Evolutionary conservation across 345 rosid species (phyloP), one percentile per base, ranked within the genome.

Genomic region (Bruguiera gymnorhiza): DNA sequence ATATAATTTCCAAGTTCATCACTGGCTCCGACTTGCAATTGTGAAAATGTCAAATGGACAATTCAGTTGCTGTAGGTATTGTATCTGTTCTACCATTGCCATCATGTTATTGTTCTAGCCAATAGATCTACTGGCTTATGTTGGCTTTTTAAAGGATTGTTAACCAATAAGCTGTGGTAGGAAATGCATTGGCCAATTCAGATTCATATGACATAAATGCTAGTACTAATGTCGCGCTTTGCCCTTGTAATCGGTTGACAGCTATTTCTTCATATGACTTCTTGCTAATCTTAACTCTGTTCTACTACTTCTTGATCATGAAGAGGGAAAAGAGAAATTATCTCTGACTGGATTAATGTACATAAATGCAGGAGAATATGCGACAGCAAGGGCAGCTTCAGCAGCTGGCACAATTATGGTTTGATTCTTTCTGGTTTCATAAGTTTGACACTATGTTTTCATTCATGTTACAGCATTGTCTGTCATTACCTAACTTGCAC

Each of bases 401-500:
- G 90, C 88, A 62, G 92, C 96, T 36, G 85, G 85, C 75, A 95
- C 99, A 43, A 90, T 92, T 51, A 89, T 95, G 99, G 99, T 94
- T 69, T 65, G 76, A 27, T 72, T 78, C 80, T 60, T 77, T 68
- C 50, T 2, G 13, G 29, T 52, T 32, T 30, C 24, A 36, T 60
- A 10, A 59, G 57, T n/a, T 6, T 31, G 6, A 56, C 34, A 18
- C 36, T 27, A 5, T 58, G 43, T 29, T 4, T 30, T 62, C 8
- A 31, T 6, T 7, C 29, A 15, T 15, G 16, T 43, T 11, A 53
- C 19, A 21, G 29, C 30, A 18, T 16, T 51, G 7, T 59, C 67
- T 59, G 54, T 27, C 32, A 48, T 37, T 32, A 29, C 8, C 5
- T 24, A 65, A 58, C 60, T 65, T 7, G 9, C 53, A 20, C 27